Base-by-base conservation (phyloP, 2,329 filamentous ascomycete species). In the Cercospora canescens region DNA sequence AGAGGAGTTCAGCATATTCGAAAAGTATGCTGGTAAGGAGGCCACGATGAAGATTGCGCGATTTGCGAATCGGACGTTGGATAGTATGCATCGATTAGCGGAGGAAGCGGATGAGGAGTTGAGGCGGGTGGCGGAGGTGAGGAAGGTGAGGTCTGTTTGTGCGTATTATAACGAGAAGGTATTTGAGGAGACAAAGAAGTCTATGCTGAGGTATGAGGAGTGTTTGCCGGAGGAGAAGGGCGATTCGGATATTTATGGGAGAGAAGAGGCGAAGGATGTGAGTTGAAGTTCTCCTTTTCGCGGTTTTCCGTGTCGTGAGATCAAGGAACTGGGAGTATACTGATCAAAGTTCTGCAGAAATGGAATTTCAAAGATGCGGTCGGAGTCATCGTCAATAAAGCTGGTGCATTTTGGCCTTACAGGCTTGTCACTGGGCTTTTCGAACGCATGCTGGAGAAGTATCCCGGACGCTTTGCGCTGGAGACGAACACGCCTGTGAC, bases 351-450 rank as follows among this genome's bases (percentile, higher is more conserved):
- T 4, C 37, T 18, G 11, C 56, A 69, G 63, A 64, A 64, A 18
- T 69, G 60, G 61, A 69, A 69, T 21, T 66, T 71, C 59, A 71
- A 69, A 61, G 41, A 61, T 45, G 39, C 63, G 1, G 62, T 66
- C 4, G 69, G 69, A 12, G 69, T 67, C 3, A 71, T 71, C 18
- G 63, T 57, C 8, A 69, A 64, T 34, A 62, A 62, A n/a, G 70
- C 70, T 39, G 70, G 70, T 12, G 68, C 70, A 1, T 66, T 70
- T 21, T 71, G 70, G 70, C 68, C 70, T 2, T 71, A 71, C 32
- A 54, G 68, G 16, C 64, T 71, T 3, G 41, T 71, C 30, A 69
- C 70, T 18, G 68, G 68, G 4, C 52, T 71, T 12, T 69, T 63
- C 30, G 54, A 63, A n/a, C 64, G 63, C 8, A 37, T 69, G 32